Percentiles rank a stretch among this genome's conserved stretches.
These are phyloP conservation scores for Aspergillus luchuensis DNA, from an alignment of 2,329 filamentous ascomycete species.

Conservation along the genomic window DNA sequence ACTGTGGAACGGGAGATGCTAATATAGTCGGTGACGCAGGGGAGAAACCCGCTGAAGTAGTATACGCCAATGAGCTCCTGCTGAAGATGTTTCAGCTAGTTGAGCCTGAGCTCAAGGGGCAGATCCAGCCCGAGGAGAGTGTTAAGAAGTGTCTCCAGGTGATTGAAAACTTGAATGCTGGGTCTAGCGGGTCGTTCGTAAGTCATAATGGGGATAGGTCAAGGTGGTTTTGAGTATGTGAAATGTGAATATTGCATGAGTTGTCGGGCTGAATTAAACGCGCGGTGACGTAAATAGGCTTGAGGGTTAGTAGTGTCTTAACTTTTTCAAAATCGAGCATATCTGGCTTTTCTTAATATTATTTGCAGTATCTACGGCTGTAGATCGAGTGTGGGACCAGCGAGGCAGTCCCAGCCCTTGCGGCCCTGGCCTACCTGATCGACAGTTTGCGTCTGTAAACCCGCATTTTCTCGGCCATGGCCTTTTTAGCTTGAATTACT, in stretches of 20 bases:
- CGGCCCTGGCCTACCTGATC: too few species aligned
- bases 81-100: conserved; percentile 25
- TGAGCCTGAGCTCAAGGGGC: conserved; percentile 24
- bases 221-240: conserved; percentile 3
- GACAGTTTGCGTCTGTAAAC: too few species aligned
- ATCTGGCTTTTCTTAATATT: too few species aligned
- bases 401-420: too few species aligned
- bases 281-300: too few species aligned
- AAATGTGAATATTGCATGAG: not conserved
- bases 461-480: too few species aligned
- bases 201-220: conserved; percentile 30
- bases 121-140: conserved; percentile 30
- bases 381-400: too few species aligned
- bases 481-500: too few species aligned
- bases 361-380: too few species aligned
- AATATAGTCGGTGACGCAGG: not conserved
- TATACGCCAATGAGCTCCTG: conserved; percentile 18
- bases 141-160: conserved; percentile 27
- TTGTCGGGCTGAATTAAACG: too few species aligned
- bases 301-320: too few species aligned
- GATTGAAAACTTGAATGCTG: conserved; percentile 25
- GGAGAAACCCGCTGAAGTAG: conserved; percentile 14
- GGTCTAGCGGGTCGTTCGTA: conserved; percentile 26
- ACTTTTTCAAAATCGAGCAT: too few species aligned
- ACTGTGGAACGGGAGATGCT: not conserved